phyloP scores from a whole-genome alignment of 2,329 filamentous ascomycete species.

The Neophaeococcomyces mojaviensis region DNA sequence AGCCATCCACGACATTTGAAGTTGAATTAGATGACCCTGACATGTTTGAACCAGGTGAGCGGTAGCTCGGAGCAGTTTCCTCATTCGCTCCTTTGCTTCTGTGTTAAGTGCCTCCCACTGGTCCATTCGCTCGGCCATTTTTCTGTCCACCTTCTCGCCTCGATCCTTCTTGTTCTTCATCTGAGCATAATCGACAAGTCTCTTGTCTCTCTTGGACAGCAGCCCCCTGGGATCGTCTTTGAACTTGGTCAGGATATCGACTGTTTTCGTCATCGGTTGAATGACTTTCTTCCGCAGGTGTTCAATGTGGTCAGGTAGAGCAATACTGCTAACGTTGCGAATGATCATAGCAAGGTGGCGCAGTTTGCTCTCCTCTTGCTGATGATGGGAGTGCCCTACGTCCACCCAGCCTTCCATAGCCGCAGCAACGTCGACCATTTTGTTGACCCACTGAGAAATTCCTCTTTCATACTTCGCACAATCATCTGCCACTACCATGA shows the following conservation, averaged over 20 bases:
- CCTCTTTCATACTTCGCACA: conserved; percentile 89
- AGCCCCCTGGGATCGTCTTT: conserved; percentile 59
- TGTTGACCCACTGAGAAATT: conserved; percentile 68
- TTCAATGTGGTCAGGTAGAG: conserved; percentile 70
- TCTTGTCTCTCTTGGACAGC: conserved; percentile 91
- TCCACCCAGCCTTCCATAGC: conserved; percentile 79
- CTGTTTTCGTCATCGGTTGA: conserved; percentile 10
- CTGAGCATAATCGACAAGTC: conserved; percentile 80
- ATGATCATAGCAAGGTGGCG: conserved; percentile 82
- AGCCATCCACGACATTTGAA: conserved; percentile 75
- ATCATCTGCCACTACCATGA: conserved; percentile 87
- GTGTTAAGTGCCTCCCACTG: conserved; percentile 89
- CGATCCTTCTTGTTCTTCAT: conserved; percentile 68
- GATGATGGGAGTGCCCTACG: conserved; percentile 59
- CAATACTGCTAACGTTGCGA: conserved; percentile 74
- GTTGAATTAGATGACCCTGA: conserved; percentile 72
- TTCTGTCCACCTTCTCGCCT: conserved; percentile 81
- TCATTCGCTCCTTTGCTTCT: conserved; percentile 84
- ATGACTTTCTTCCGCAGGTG: conserved; percentile 30
- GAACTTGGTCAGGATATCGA: conserved; percentile 19
- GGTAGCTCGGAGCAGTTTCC: conserved; percentile 71
- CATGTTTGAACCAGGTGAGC: conserved; percentile 78
- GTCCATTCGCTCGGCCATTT: conserved; percentile 73
- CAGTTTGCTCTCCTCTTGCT: conserved; percentile 91
- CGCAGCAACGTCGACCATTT: conserved; percentile 70